A percentile compares a stretch with the other conserved stretches of the same genome.
These are phyloP conservation scores for Euphorbia peplus DNA, from an alignment of 345 rosid genomes.

Conservation along the genomic window DNA sequence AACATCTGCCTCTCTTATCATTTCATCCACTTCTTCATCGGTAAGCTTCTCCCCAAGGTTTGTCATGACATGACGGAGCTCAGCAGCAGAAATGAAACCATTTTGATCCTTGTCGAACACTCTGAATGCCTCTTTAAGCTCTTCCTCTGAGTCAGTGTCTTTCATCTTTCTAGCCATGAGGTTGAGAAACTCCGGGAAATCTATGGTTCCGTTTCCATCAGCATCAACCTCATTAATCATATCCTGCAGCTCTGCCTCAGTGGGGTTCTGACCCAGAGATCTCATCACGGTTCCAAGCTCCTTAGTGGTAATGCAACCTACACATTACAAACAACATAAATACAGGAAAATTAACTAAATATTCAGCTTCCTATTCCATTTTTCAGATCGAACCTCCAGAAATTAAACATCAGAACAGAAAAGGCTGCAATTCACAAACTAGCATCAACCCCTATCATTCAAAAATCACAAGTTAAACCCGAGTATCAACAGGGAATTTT, in stretches of 20 bases:
- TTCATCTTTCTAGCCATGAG: conserved; percentile 62
- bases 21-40: conserved; percentile 57
- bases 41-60: conserved; percentile 56
- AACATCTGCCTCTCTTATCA: conserved; percentile 56
- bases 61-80: conserved; percentile 57
- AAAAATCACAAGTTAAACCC: neutral
- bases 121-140: neutral
- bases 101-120: conserved; percentile 2
- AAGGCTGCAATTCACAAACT: neutral
- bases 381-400: neutral
- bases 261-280: conserved; percentile 52
- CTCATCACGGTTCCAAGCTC: conserved; percentile 54
- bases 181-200: conserved; percentile 55
- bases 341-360: neutral
- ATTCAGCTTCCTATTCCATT: neutral
- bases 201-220: conserved; percentile 53
- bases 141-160: conserved; percentile 25
- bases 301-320: conserved; percentile 52
- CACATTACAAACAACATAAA: neutral
- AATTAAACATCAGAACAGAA: neutral
- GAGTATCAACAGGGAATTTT: neutral
- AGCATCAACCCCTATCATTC: neutral
- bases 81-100: conserved; percentile 41
- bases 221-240: conserved; percentile 56
- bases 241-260: conserved; percentile 54